These are phyloP conservation scores for Syncephalastrum racemosum DNA, from an alignment of 371 early-diverging fungal species.

Conservation along the genomic window DNA sequence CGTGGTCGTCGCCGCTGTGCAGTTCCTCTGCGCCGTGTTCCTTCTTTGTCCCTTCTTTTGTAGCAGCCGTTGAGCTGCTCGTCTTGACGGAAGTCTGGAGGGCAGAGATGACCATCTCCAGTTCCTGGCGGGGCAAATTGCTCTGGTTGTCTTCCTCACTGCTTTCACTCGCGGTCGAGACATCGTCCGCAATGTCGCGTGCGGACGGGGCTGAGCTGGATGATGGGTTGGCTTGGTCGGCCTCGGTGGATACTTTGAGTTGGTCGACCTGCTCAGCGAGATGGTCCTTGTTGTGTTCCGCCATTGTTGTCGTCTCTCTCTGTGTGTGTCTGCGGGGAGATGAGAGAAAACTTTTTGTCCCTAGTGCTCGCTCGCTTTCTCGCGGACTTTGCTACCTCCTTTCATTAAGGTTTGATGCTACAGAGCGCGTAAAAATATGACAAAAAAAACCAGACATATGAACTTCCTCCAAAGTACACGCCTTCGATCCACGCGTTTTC, in stretches of 20 bases:
- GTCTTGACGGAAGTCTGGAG: constrained; percentile 17
- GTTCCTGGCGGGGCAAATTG: constrained; percentile 14
- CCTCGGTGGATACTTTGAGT: constrained; percentile 3
- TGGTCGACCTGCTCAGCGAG: no score
- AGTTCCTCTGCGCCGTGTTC: constrained; percentile 9
- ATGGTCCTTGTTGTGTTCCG: no score
- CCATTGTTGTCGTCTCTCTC: no score
- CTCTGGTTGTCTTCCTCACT: constrained; percentile 12
- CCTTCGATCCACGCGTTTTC: no score
- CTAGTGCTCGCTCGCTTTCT: no score
- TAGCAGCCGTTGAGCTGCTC: neutral
- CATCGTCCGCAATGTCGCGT: constrained; percentile 15
- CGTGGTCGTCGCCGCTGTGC: constrained; percentile 18
- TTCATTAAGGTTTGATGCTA: no score
- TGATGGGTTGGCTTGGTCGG: neutral
- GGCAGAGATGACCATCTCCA: constrained; percentile 20
- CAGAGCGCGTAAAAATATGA: no score
- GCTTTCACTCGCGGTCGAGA: constrained; percentile 16
- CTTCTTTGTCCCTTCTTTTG: neutral
- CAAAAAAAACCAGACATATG: no score
- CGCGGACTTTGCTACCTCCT: no score
- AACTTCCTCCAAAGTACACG: no score
- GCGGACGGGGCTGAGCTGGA: neutral
- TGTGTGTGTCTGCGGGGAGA: no score
- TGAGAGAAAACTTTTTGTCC: no score